phyloP scores from a whole-genome alignment of 169 alveolate genomes.

The Pseudocohnilembus persalinus region DNA sequence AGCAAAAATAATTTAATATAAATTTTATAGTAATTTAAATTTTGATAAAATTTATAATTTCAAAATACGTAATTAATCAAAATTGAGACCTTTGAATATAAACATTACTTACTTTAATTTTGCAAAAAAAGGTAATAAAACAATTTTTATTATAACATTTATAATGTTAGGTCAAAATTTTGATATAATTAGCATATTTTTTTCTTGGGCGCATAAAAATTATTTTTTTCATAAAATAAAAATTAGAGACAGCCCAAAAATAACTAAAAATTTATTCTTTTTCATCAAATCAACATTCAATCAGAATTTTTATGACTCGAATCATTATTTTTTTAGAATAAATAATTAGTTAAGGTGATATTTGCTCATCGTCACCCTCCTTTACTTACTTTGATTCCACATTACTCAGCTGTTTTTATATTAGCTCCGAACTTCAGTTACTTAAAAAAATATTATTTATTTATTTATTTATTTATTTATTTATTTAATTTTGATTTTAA shows the following conservation, averaged over 20 bases:
- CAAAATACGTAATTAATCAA: no score
- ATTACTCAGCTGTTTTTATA: background rate
- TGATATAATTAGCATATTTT: background rate
- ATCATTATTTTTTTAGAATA: background rate
- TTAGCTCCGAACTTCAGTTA: background rate
- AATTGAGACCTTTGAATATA: no score
- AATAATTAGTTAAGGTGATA: background rate
- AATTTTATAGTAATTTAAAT: no score
- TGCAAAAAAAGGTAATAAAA: no score
- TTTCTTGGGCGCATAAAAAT: no score
- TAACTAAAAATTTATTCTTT: background rate
- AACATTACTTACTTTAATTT: no score
- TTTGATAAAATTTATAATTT: no score
- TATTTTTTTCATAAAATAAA: background rate
- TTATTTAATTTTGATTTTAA: background rate
- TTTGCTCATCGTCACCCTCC: background rate
- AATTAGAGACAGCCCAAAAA: background rate
- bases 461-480: no score
- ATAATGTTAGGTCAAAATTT: no score
- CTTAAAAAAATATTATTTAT: background rate
- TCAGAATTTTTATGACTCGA: background rate
- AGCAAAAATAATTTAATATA: no score
- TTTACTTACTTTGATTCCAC: background rate
- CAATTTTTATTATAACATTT: no score
- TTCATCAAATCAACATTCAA: background rate